phyloP scores from a whole-genome alignment of 495 filamentous ascomycete species.

The Podospora anserina region DNA sequence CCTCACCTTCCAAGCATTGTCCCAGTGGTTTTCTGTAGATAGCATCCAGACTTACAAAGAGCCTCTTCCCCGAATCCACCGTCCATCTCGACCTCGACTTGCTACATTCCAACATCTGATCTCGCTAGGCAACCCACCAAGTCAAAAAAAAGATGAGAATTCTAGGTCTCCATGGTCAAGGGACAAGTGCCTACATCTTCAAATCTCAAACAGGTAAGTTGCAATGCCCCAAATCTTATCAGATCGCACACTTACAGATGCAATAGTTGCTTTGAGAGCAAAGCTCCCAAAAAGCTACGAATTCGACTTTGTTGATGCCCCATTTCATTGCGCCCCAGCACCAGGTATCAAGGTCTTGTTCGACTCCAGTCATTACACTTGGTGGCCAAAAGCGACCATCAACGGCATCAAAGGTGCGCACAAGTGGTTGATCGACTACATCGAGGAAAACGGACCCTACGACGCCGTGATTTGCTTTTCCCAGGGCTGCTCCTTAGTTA shows the following conservation, averaged over 20 bases:
- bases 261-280: conserved; percentile 32
- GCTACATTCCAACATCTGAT: not conserved
- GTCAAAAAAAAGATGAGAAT: conserved; percentile 46
- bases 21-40: not conserved
- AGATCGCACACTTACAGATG: not conserved
- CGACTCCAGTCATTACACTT: conserved; percentile 48
- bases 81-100: not conserved
- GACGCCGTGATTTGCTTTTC: conserved; percentile 61
- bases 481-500: conserved; percentile 55
- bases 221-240: not conserved
- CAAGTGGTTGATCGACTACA: conserved; percentile 46
- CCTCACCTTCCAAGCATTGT: not conserved
- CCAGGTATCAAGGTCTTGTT: conserved; percentile 54
- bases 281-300: conserved; percentile 31
- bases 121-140: not conserved
- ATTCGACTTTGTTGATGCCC: conserved; percentile 59
- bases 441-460: conserved; percentile 54
- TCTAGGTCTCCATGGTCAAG: conserved; percentile 62
- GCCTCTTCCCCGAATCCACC: not conserved
- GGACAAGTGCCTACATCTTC: conserved; percentile 58
- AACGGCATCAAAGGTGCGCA: conserved; percentile 40
- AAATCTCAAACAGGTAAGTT: conserved; percentile 55
- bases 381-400: conserved; percentile 40
- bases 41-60: not conserved
- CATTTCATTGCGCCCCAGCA: conserved; percentile 42